Conservation (phyloP, 148 eudicot species). For the Rhododendron ovatum region DNA sequence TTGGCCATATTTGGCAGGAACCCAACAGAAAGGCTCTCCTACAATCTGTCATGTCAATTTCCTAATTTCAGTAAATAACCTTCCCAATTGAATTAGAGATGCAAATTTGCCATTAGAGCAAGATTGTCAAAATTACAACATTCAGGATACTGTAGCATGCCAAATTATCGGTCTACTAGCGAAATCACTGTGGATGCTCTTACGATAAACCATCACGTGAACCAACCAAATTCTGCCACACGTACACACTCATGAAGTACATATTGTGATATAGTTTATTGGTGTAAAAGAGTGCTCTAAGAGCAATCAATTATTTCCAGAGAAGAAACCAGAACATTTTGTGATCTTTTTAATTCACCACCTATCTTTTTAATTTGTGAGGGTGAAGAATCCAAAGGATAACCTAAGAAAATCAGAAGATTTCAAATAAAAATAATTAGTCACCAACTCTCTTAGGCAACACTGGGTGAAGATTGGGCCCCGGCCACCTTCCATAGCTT, state of each 20-base stretch:
- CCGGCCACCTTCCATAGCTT: conserved; percentile 67
- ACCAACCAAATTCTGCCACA: background rate
- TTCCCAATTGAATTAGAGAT: background rate
- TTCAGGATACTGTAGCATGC: background rate
- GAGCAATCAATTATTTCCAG: background rate
- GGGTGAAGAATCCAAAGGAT: background rate
- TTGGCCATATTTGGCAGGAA: background rate
- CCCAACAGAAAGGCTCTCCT: background rate
- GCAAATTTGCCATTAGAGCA: background rate
- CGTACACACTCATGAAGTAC: background rate
- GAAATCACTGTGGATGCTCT: background rate
- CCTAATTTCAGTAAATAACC: background rate
- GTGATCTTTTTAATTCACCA: background rate
- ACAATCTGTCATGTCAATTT: background rate
- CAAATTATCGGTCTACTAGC: background rate
- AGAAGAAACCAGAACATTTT: background rate
- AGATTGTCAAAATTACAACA: background rate
- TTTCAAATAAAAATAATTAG: background rate
- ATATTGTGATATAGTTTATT: background rate
- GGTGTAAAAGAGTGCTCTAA: background rate
- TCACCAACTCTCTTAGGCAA: background rate
- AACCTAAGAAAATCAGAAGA: background rate
- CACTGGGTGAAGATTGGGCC: conserved; percentile 10
- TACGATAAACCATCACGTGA: background rate
- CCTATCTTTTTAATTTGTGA: background rate